Percentiles rank a stretch among this genome's conserved stretches.
These are phyloP conservation scores for Umbelopsis vinacea DNA, from an alignment of 192 early-diverging fungal species.

Conservation along the genomic window DNA sequence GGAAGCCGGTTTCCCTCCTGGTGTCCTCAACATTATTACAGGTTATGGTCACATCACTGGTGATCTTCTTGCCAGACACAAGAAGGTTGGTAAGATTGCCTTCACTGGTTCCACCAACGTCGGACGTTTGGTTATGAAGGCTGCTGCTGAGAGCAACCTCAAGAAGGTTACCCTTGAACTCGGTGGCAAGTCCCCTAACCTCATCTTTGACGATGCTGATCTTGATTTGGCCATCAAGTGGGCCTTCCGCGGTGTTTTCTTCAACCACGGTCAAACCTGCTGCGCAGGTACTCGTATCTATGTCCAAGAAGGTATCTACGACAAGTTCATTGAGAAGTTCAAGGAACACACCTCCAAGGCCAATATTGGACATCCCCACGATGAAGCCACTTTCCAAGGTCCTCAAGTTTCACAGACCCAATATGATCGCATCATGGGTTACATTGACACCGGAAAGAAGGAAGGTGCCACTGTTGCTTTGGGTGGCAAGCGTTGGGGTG, in stretches of 20 bases:
- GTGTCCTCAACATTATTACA: slow-evolving; percentile 87
- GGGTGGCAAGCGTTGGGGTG: slow-evolving; percentile 64
- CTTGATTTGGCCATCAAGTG: slow-evolving; percentile 74
- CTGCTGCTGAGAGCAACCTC: slow-evolving; percentile 62
- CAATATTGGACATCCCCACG: slow-evolving; percentile 71
- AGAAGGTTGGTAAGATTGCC: slow-evolving; percentile 67
- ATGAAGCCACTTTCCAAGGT: slow-evolving; percentile 67
- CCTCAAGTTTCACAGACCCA: slow-evolving; percentile 72
- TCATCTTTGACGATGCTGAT: slow-evolving; percentile 79
- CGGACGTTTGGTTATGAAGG: slow-evolving; percentile 63
- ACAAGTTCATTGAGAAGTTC: slow-evolving; percentile 71
- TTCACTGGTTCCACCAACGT: slow-evolving; percentile 81
- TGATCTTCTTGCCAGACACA: slow-evolving; percentile 70
- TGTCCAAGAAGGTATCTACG: slow-evolving; percentile 71
- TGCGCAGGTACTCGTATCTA: slow-evolving; percentile 79
- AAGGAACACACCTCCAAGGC: slow-evolving; percentile 49
- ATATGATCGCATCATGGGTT: slow-evolving; percentile 60
- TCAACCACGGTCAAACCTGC: slow-evolving; percentile 88
- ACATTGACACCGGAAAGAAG: slow-evolving; percentile 64
- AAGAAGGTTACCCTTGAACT: slow-evolving; percentile 88
- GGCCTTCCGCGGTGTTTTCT: slow-evolving; percentile 69
- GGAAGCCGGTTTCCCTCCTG: slow-evolving; percentile 75
- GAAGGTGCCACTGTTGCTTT: slow-evolving; percentile 59
- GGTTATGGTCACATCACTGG: slow-evolving; percentile 72
- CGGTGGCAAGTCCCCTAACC: slow-evolving; percentile 86